These are phyloP conservation scores for Eutrema heterophyllum DNA, from an alignment of 345 rosid genomes.

Conservation along the genomic window DNA sequence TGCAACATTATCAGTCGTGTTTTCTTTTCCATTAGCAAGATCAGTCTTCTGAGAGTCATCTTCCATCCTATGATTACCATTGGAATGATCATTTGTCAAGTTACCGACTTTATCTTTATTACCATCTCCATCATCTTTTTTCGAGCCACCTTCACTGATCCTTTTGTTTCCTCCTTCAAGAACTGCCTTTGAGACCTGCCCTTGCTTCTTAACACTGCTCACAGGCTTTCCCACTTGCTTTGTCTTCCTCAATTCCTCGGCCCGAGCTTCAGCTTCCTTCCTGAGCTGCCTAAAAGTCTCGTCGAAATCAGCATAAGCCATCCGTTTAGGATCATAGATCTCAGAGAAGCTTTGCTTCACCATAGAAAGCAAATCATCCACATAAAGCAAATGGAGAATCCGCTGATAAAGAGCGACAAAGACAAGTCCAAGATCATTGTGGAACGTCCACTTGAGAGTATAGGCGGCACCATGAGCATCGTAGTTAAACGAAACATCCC, in stretches of 20 bases:
- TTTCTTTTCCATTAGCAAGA: constrained; percentile 75
- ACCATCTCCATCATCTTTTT: constrained; percentile 59
- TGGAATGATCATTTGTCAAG: constrained; percentile 66
- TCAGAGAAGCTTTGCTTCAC: constrained; percentile 67
- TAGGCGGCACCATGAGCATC: constrained; percentile 81
- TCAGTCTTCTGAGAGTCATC: constrained; percentile 44
- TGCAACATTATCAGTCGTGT: constrained; percentile 57
- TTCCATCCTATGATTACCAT: constrained; percentile 35
- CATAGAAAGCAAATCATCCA: constrained; percentile 81
- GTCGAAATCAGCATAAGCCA: constrained; percentile 59
- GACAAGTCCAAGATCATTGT: constrained; percentile 91
- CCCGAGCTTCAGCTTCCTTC: constrained; percentile 86
- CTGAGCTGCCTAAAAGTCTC: constrained; percentile 92
- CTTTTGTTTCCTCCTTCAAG: constrained; percentile 57
- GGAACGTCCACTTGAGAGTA: constrained; percentile 96
- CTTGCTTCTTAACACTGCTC: constrained; percentile 53
- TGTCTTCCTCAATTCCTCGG: constrained; percentile 74
- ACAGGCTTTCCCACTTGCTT: constrained; percentile 56
- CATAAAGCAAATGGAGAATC: constrained; percentile 82
- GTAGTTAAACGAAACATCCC: constrained; percentile 62
- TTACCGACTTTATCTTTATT: constrained; percentile 37
- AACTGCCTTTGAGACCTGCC: constrained; percentile 51
- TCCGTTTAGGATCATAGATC: constrained; percentile 74
- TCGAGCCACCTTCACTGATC: constrained; percentile 32
- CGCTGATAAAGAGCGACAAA: constrained; percentile 97